Evolutionary conservation across 495 filamentous ascomycete genomes (phyloP).

Genomic region (Hypoxylon fuscum): DNA sequence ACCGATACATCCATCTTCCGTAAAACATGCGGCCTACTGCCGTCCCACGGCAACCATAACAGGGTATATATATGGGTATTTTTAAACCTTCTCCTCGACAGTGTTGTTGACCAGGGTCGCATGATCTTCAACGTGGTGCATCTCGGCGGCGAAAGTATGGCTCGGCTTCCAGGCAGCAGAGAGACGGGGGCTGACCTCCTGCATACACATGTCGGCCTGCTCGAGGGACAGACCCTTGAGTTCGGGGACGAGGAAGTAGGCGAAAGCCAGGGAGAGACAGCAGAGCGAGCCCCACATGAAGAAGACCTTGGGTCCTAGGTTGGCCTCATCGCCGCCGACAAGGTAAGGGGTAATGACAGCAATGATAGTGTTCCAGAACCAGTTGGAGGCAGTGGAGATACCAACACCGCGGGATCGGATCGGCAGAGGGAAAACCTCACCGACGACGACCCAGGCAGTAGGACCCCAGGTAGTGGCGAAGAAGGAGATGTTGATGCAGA

Average conservation of each 20-base stretch:
- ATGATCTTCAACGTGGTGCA: slow-evolving; percentile 49
- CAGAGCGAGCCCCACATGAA: slow-evolving; percentile 74
- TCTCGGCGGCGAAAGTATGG: slow-evolving; percentile 69
- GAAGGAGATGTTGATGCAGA: slow-evolving; percentile 79
- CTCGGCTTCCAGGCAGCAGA: slow-evolving; percentile 70
- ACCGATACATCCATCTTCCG: slow-evolving; percentile 3
- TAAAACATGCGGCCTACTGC: not conserved
- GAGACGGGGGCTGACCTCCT: slow-evolving; percentile 67
- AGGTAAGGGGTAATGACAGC: slow-evolving; percentile 75
- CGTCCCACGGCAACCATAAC: not conserved
- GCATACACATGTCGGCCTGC: slow-evolving; percentile 81
- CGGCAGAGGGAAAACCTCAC: slow-evolving; percentile 79
- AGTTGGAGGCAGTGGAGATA: slow-evolving; percentile 79
- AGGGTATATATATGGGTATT: not conserved
- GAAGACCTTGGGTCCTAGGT: slow-evolving; percentile 71
- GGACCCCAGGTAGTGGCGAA: slow-evolving; percentile 78
- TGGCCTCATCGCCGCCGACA: slow-evolving; percentile 61
- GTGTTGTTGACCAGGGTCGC: slow-evolving; percentile 19
- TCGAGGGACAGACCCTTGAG: slow-evolving; percentile 82
- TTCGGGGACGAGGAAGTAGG: slow-evolving; percentile 78
- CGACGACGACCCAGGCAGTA: slow-evolving; percentile 78
- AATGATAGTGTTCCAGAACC: slow-evolving; percentile 74
- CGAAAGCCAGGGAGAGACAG: slow-evolving; percentile 63
- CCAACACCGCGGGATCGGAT: slow-evolving; percentile 79
- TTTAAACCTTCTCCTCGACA: slow-evolving; percentile 44